phyloP scores from a whole-genome alignment of 2,329 filamentous ascomycete genomes.

The Xylariaceae sp. region DNA sequence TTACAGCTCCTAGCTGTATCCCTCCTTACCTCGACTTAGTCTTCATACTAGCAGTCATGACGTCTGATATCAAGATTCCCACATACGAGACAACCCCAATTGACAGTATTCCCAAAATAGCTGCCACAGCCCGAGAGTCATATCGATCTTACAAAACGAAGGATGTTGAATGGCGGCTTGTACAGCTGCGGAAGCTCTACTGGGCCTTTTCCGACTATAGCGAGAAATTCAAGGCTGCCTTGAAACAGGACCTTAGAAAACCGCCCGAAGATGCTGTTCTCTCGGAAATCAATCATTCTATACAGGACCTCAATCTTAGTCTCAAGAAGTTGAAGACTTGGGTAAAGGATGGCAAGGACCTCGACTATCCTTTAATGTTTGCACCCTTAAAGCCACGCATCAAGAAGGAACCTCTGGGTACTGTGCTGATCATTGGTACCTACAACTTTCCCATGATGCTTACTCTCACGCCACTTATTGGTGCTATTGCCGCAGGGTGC shows the following conservation, averaged over 20 bases:
- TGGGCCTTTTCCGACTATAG: conserved; percentile 86
- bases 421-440: conserved; percentile 82
- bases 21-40: neutral
- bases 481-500: conserved; percentile 90
- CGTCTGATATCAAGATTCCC: conserved; percentile 45
- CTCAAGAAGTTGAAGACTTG: conserved; percentile 79
- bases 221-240: conserved; percentile 72
- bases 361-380: conserved; percentile 70
- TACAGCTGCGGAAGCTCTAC: conserved; percentile 91
- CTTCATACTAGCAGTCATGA: conserved; percentile 39
- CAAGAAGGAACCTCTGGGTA: conserved; percentile 84
- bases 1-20: neutral
- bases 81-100: conserved; percentile 64
- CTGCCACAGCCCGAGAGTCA: conserved; percentile 64
- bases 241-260: conserved; percentile 79
- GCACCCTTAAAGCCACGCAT: conserved; percentile 73
- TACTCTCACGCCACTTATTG: conserved; percentile 75
- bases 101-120: conserved; percentile 65
- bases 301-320: conserved; percentile 80
- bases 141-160: conserved; percentile 83
- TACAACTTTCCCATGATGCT: conserved; percentile 95
- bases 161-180: conserved; percentile 76
- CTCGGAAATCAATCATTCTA: conserved; percentile 75
- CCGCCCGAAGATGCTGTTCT: conserved; percentile 72
- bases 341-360: conserved; percentile 77